phyloP scores from a whole-genome alignment of 2,329 filamentous ascomycete species.

The Xylariales sp. region DNA sequence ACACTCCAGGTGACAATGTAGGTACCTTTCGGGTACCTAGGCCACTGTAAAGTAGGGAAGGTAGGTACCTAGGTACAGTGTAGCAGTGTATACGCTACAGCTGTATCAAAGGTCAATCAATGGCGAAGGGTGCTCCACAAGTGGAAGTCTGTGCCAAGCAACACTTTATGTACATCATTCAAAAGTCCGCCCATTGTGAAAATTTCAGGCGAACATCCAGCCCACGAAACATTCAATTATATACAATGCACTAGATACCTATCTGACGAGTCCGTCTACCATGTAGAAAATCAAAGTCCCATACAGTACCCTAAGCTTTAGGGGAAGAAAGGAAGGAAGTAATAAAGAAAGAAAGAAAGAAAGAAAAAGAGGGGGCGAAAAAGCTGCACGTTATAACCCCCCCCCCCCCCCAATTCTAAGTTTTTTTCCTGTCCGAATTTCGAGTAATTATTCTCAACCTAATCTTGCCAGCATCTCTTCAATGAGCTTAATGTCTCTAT shows the following conservation, averaged over 20 bases:
- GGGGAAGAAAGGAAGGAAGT: background rate
- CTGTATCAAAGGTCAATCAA: background rate
- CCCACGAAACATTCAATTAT: background rate
- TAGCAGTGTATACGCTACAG: background rate
- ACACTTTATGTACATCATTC: constrained; percentile 18
- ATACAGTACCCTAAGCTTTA: background rate
- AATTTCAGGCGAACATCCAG: constrained; percentile 1
- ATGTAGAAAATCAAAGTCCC: background rate
- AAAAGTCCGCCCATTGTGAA: constrained; percentile 4
- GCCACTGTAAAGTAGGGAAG: background rate
- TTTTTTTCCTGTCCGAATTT: background rate
- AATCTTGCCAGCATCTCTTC: background rate
- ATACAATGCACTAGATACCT: too few species aligned
- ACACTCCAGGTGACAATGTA: background rate
- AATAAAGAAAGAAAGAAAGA: too few species aligned
- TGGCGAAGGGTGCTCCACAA: constrained; percentile 15
- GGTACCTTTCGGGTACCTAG: constrained; percentile 29
- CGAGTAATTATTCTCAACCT: constrained; percentile 7
- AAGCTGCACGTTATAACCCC: background rate
- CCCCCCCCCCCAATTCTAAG: too few species aligned
- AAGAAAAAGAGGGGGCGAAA: background rate
- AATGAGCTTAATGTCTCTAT: constrained; percentile 19
- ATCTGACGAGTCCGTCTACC: too few species aligned
- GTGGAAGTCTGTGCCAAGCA: constrained; percentile 10
- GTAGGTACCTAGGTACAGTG: constrained; percentile 4